phyloP scores from a whole-genome alignment of 106 monocot species.

The Dioscorea dumetorum region DNA sequence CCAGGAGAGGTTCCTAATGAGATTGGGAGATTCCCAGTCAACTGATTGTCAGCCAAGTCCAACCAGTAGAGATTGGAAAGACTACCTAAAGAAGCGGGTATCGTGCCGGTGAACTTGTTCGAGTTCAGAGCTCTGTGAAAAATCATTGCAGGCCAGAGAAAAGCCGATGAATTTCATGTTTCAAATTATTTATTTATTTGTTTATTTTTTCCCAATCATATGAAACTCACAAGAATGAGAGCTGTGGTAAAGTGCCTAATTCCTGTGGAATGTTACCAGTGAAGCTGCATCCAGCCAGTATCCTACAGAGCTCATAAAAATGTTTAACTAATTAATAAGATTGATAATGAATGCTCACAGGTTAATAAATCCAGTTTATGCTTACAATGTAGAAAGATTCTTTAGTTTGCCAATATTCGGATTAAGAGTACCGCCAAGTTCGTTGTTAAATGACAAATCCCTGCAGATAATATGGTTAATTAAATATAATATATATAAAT shows the following conservation, averaged over 20 bases:
- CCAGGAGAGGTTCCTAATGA: conserved; percentile 36
- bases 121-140: conserved; percentile 50
- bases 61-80: conserved; percentile 54
- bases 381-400: conserved; percentile 56
- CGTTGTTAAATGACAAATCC: conserved; percentile 64
- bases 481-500: no score
- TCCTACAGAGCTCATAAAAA: conserved; percentile 26
- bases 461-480: conserved; percentile 23
- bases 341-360: background rate
- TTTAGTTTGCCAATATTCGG: conserved; percentile 44
- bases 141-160: background rate
- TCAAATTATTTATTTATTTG: background rate
- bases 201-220: background rate
- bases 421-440: conserved; percentile 36
- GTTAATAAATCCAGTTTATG: background rate
- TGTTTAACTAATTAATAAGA: background rate
- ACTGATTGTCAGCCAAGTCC: conserved; percentile 51
- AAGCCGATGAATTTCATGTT: background rate
- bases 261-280: conserved; percentile 53
- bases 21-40: conserved; percentile 45
- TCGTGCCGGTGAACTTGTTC: conserved; percentile 47
- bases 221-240: conserved; percentile 63
- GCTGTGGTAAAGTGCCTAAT: conserved; percentile 37
- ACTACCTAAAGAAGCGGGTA: conserved; percentile 47
- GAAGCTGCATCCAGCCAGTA: conserved; percentile 74